phyloP scores from a whole-genome alignment of 1,139 yeast genomes.

The Sugiyamaella novakii region DNA sequence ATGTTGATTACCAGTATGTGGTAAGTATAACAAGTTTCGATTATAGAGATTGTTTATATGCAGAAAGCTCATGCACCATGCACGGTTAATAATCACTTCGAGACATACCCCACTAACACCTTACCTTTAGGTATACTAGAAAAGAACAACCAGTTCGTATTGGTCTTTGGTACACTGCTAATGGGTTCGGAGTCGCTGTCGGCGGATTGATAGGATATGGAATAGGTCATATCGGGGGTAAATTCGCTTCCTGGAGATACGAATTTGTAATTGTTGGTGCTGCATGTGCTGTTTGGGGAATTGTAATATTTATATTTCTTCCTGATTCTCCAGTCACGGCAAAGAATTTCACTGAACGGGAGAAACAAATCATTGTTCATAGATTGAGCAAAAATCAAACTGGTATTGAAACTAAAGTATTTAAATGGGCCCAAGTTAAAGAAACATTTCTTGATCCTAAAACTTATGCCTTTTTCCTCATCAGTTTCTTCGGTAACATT shows the following conservation, averaged over 20 bases:
- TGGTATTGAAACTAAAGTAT: constrained; percentile 56
- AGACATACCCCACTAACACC: too few relatives aligned
- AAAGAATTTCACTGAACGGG: constrained; percentile 53
- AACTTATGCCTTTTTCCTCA: constrained; percentile 50
- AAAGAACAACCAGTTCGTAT: constrained; percentile 54
- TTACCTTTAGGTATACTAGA: too few relatives aligned
- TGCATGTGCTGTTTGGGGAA: constrained; percentile 50
- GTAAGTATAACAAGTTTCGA: too few relatives aligned
- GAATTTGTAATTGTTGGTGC: constrained; percentile 43
- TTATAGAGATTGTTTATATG: too few relatives aligned
- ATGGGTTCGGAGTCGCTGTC: constrained; percentile 44
- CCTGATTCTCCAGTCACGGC: constrained; percentile 61
- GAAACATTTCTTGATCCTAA: constrained; percentile 47
- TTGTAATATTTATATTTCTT: constrained; percentile 48
- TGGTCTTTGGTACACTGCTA: constrained; percentile 31
- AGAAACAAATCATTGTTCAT: constrained; percentile 55
- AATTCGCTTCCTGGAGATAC: constrained; percentile 45
- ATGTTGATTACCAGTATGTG: constrained; percentile 58
- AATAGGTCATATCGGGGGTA: constrained; percentile 51
- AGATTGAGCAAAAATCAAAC: constrained; percentile 51
- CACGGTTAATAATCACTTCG: too few relatives aligned
- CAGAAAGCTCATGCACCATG: too few relatives aligned
- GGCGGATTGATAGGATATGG: constrained; percentile 42
- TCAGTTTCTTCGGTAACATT: constrained; percentile 47
- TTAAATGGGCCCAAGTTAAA: constrained; percentile 54